Evolutionary conservation across 2,329 filamentous ascomycete species (phyloP).

Genomic region (Thermoascus crustaceus): DNA sequence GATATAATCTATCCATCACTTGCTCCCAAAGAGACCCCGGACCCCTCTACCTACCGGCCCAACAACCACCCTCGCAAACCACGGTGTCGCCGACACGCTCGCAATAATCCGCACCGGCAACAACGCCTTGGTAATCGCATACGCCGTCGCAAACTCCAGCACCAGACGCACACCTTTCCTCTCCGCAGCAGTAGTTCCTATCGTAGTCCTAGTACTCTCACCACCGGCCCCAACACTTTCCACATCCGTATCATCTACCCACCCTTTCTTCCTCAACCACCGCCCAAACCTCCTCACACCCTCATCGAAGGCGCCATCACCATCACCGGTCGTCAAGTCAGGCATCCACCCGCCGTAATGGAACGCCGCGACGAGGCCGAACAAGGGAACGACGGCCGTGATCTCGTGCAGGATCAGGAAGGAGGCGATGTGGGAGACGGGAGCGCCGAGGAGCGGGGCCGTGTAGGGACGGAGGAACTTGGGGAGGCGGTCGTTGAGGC

Average conservation of each 20-base stretch:
- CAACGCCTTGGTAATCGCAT: conserved; percentile 79
- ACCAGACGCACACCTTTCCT: conserved; percentile 46
- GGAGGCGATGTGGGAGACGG: conserved; percentile 71
- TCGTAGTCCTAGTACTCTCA: conserved; percentile 19
- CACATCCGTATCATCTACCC: conserved; percentile 52
- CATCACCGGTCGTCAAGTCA: conserved; percentile 31
- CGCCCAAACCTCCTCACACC: conserved; percentile 67
- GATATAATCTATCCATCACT: conserved; percentile 11
- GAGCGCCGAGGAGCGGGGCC: conserved; percentile 62
- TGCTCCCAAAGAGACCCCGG: conserved; percentile 31
- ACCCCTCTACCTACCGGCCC: conserved; percentile 37
- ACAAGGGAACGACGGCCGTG: conserved; percentile 72
- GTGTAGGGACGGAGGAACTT: conserved; percentile 62
- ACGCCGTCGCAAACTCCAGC: conserved; percentile 73
- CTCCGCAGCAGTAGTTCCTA: conserved; percentile 20
- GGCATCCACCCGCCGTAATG: conserved; percentile 74
- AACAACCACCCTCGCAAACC: conserved; percentile 68
- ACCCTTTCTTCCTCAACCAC: conserved; percentile 71
- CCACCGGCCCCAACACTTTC: conserved; percentile 40
- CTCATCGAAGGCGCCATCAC: conserved; percentile 37
- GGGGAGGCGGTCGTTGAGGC: conserved; percentile 48
- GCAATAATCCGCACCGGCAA: conserved; percentile 66
- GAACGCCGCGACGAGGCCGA: conserved; percentile 67
- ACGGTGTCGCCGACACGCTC: conserved; percentile 85
- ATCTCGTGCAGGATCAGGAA: conserved; percentile 90